Percentiles rank a stretch among this genome's conserved stretches.
phyloP scores from a whole-genome alignment of 177 flowering plant species.

The Vitis hybrid region DNA sequence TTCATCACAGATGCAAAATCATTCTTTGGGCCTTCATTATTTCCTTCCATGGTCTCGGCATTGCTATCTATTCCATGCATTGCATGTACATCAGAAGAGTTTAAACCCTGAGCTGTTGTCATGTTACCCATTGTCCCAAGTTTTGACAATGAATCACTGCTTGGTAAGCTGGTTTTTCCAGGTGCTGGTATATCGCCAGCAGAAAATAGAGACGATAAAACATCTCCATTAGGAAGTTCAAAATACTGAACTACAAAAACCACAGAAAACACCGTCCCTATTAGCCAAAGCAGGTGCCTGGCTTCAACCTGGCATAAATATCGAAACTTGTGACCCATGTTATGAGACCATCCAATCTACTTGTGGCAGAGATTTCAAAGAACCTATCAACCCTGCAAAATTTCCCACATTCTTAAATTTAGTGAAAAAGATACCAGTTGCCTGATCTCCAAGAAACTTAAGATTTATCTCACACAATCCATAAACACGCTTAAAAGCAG shows the following conservation, averaged over 20 bases:
- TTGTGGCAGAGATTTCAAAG: not conserved
- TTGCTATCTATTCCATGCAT: constrained; percentile 5
- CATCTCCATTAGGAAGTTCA: constrained; percentile 47
- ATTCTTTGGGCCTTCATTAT: constrained; percentile 2
- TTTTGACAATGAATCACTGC: constrained; percentile 15
- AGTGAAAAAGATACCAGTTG: not conserved
- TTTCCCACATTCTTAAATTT: not conserved
- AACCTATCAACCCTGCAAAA: constrained; percentile 22
- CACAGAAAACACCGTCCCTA: constrained; percentile 34
- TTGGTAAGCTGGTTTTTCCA: constrained; percentile 10
- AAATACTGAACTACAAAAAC: constrained; percentile 43
- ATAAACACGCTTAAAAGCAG: too few species aligned
- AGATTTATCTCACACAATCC: not conserved
- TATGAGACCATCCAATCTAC: not conserved
- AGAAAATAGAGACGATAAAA: constrained; percentile 36
- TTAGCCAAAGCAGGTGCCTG: constrained; percentile 41
- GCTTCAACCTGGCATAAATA: constrained; percentile 28
- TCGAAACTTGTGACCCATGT: constrained; percentile 35
- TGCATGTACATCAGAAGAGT: constrained; percentile 8
- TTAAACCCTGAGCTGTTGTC: constrained; percentile 8
- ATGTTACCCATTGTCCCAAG: constrained; percentile 4
- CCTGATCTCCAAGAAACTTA: not conserved
- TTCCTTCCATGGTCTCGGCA: constrained; percentile 13
- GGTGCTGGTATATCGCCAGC: constrained; percentile 19
- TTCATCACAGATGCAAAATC: constrained; percentile 1